Evolutionary conservation across 176 grass and related monocot genomes (phyloP).

Genomic region (Triticum turgidum): DNA sequence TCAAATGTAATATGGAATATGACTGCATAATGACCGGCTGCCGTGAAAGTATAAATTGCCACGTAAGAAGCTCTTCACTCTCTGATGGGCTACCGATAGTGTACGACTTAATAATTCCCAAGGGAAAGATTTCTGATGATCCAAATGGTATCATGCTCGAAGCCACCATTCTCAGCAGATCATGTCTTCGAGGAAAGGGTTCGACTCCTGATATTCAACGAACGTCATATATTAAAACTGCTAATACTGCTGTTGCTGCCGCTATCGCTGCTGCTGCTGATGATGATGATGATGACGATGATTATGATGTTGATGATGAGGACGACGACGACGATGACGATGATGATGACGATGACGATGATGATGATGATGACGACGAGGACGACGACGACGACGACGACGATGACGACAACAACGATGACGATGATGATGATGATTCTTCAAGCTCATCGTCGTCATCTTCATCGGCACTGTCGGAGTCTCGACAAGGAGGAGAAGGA

Average conservation of each 20-base stretch:
- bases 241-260: not conserved
- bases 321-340: too few species aligned
- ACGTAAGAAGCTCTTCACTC: not conserved
- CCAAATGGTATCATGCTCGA: not conserved
- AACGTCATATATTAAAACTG: not conserved
- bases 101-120: not conserved
- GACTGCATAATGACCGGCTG: not conserved
- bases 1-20: not conserved
- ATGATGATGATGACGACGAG: too few species aligned
- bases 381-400: too few species aligned
- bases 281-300: too few species aligned
- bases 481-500: too few species aligned
- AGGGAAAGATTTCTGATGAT: conserved; percentile 8
- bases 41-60: not conserved
- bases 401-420: too few species aligned
- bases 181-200: not conserved
- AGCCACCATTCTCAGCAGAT: not conserved
- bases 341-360: too few species aligned
- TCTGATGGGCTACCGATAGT: not conserved
- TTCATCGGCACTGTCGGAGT: too few species aligned
- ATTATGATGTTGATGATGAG: too few species aligned
- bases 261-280: not conserved
- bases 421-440: too few species aligned
- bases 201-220: not conserved
- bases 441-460: too few species aligned